Conservation (phyloP, 2,329 filamentous ascomycete genomes). For the Eutypa lata region DNA sequence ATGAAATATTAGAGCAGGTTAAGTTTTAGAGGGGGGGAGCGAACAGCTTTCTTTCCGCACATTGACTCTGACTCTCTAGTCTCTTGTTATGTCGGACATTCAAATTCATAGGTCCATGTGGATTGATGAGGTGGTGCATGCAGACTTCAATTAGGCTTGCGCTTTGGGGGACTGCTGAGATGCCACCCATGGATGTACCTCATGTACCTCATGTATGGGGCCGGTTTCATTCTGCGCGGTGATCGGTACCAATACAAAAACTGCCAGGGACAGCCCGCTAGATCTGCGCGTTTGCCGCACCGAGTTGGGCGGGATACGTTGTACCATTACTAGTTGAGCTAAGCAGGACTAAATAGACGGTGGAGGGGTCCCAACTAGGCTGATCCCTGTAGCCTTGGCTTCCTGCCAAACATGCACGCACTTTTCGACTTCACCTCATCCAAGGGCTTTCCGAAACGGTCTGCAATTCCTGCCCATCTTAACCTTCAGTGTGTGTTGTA, state of each 20-base stretch:
- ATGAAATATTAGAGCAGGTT: no score
- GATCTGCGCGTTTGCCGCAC: background rate
- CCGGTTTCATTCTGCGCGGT: conserved; percentile 1
- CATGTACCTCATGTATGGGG: background rate
- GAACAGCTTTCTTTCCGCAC: background rate
- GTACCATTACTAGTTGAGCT: background rate
- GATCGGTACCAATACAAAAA: background rate
- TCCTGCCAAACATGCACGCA: conserved; percentile 1
- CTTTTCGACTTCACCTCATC: conserved; percentile 1
- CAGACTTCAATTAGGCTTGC: conserved; percentile 1
- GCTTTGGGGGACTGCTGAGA: background rate
- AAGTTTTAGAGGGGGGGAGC: no score
- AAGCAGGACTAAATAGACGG: background rate
- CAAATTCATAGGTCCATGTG: background rate
- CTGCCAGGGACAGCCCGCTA: background rate
- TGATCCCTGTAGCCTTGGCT: background rate
- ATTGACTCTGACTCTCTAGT: background rate
- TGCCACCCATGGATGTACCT: no score
- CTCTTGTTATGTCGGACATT: background rate
- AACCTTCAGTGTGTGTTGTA: background rate
- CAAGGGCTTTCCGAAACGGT: background rate
- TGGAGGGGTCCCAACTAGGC: background rate
- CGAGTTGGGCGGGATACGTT: background rate
- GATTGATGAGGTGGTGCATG: conserved; percentile 1
- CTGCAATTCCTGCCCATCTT: background rate